Evolutionary conservation across 306 rosid genomes (phyloP).

Genomic region (Mucuna pruriens): DNA sequence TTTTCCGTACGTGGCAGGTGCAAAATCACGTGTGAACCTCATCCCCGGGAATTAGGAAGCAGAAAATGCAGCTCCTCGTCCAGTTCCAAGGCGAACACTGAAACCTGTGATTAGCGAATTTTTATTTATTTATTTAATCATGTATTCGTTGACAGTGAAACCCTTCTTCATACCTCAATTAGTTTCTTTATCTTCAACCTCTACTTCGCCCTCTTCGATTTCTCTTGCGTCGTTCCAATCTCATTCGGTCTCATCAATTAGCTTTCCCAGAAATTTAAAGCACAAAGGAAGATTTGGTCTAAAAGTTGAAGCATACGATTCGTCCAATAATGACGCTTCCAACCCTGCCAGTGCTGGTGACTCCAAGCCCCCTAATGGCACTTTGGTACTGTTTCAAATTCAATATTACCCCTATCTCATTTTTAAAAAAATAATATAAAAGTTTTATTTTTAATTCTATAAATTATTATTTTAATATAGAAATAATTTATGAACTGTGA

Average conservation of each 20-base stretch:
- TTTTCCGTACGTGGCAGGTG: constrained; percentile 20
- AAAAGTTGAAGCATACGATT: constrained; percentile 46
- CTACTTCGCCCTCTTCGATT: constrained; percentile 35
- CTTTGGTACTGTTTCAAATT: constrained; percentile 42
- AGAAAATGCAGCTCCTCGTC: constrained; percentile 20
- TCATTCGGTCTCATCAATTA: constrained; percentile 38
- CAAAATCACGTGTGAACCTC: constrained; percentile 33
- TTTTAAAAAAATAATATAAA: background rate
- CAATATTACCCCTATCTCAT: background rate
- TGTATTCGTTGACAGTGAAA: constrained; percentile 44
- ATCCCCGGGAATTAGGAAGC: constrained; percentile 16
- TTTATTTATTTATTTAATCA: constrained; percentile 9
- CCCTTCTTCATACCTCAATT: constrained; percentile 47
- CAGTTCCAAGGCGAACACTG: constrained; percentile 5
- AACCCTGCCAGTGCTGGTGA: constrained; percentile 49
- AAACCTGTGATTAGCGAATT: too few relatives aligned
- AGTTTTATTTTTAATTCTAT: background rate
- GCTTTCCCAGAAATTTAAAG: constrained; percentile 33
- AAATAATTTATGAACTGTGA: background rate
- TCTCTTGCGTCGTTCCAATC: constrained; percentile 20
- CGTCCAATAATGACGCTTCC: constrained; percentile 44
- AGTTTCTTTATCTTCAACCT: constrained; percentile 16
- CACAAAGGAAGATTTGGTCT: constrained; percentile 29
- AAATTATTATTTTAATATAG: background rate
- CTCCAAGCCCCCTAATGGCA: constrained; percentile 55